phyloP scores from a whole-genome alignment of 805 yeast species.

The Maudiozyma turicensis region DNA sequence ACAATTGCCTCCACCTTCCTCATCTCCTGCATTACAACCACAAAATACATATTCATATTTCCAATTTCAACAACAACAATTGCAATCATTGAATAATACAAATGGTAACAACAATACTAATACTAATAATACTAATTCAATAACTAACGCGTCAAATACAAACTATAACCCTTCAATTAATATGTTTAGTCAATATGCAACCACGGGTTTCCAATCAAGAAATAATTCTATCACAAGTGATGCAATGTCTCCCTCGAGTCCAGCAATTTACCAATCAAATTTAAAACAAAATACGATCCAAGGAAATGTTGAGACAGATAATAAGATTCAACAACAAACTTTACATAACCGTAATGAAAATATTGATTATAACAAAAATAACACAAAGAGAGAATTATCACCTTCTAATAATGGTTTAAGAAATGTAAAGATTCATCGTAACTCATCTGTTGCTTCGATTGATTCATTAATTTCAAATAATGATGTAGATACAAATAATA shows the following conservation, averaged over 20 bases:
- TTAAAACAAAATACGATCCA: background rate
- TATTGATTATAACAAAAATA: background rate
- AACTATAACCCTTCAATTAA: constrained; percentile 8
- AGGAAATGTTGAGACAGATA: background rate
- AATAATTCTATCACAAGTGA: constrained; percentile 25
- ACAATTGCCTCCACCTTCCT: constrained; percentile 10
- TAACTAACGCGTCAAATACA: background rate
- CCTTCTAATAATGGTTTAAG: background rate
- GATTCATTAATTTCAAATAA: constrained; percentile 2
- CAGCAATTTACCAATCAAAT: constrained; percentile 5
- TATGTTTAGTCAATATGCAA: constrained; percentile 18
- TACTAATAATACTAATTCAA: background rate
- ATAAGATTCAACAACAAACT: background rate
- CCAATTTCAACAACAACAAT: constrained; percentile 17
- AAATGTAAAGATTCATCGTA: background rate
- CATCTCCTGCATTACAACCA: constrained; percentile 3
- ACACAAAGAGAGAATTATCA: background rate
- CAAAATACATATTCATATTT: constrained; percentile 20
- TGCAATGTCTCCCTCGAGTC: constrained; percentile 24
- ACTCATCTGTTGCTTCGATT: constrained; percentile 5
- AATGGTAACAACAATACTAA: background rate
- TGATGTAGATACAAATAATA: background rate
- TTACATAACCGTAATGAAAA: background rate
- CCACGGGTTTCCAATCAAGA: constrained; percentile 23
- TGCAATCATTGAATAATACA: background rate